Evolutionary conservation across 2,329 filamentous ascomycete species (phyloP).

Genomic region (Chlorencoelia australis): DNA sequence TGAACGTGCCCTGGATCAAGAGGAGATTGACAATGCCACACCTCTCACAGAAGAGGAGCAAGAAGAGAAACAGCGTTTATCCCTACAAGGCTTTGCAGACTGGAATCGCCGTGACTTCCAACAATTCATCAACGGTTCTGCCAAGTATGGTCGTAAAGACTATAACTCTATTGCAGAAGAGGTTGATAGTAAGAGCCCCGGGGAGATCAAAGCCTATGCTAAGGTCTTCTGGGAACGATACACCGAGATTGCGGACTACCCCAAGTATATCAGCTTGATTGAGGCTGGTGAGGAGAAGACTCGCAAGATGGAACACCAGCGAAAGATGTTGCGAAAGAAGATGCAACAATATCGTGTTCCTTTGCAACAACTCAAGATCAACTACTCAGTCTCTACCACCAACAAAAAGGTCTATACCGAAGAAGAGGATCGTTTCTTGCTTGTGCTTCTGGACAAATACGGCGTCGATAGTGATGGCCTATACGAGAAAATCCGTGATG

Average conservation of each 20-base stretch:
- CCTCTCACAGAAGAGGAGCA: slow-evolving; percentile 83
- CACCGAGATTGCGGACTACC: slow-evolving; percentile 78
- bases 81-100: slow-evolving; percentile 75
- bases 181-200: slow-evolving; percentile 77
- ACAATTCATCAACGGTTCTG: slow-evolving; percentile 92
- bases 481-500: slow-evolving; percentile 92
- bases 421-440: slow-evolving; percentile 89
- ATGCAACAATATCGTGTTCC: slow-evolving; percentile 95
- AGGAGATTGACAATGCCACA: slow-evolving; percentile 85
- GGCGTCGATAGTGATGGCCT: slow-evolving; percentile 85
- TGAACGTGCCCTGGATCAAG: slow-evolving; percentile 77
- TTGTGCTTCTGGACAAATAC: slow-evolving; percentile 86
- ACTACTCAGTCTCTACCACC: slow-evolving; percentile 96
- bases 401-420: slow-evolving; percentile 99
- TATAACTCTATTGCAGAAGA: slow-evolving; percentile 80
- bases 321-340: slow-evolving; percentile 89
- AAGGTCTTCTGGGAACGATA: slow-evolving; percentile 96
- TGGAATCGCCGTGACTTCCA: slow-evolving; percentile 99
- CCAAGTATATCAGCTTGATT: slow-evolving; percentile 80
- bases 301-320: slow-evolving; percentile 81
- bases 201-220: slow-evolving; percentile 83
- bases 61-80: slow-evolving; percentile 73
- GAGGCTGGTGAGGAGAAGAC: slow-evolving; percentile 88
- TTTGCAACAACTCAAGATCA: slow-evolving; percentile 94
- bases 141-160: slow-evolving; percentile 80